phyloP scores from a whole-genome alignment of 441 rosid genomes.

The Populus hybrid region DNA sequence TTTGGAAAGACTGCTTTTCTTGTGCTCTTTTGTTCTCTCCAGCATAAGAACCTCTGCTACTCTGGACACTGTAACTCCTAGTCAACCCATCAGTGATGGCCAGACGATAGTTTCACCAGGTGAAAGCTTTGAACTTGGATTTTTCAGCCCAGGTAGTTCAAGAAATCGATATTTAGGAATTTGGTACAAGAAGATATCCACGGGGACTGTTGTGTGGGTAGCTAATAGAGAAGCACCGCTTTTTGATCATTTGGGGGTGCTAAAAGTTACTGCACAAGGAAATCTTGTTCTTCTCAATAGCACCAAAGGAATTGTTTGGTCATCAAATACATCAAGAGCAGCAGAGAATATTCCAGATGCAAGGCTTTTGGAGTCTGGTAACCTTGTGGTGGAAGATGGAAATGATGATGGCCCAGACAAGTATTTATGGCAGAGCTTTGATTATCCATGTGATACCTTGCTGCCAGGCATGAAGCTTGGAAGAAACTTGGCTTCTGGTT shows the following conservation, averaged over 20 bases:
- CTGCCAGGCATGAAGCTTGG: conserved; percentile 60
- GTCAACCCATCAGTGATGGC: conserved; percentile 31
- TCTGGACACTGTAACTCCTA: conserved; percentile 34
- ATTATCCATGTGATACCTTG: not conserved
- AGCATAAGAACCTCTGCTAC: not conserved
- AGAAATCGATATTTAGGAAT: conserved; percentile 50
- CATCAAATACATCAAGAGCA: conserved; percentile 32
- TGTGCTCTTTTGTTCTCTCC: not conserved
- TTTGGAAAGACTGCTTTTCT: not conserved
- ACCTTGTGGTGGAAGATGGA: conserved; percentile 44
- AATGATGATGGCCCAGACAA: not conserved
- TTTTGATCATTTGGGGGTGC: conserved; percentile 18
- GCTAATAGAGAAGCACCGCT: conserved; percentile 27
- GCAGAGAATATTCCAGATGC: conserved; percentile 31
- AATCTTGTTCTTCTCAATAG: conserved; percentile 31
- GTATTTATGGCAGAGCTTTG: conserved; percentile 55
- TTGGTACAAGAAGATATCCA: conserved; percentile 49
- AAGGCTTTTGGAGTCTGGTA: conserved; percentile 56
- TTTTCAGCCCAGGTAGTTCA: conserved; percentile 25
- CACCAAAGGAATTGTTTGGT: conserved; percentile 35
- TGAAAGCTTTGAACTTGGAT: conserved; percentile 49
- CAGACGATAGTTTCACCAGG: conserved; percentile 33
- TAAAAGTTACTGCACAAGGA: conserved; percentile 36
- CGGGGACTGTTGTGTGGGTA: conserved; percentile 24
- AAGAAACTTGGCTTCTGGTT: conserved; percentile 34